Evolutionary conservation across 2,329 filamentous ascomycete genomes (phyloP).

Genomic region (Calonectria pseudoturangicola): DNA sequence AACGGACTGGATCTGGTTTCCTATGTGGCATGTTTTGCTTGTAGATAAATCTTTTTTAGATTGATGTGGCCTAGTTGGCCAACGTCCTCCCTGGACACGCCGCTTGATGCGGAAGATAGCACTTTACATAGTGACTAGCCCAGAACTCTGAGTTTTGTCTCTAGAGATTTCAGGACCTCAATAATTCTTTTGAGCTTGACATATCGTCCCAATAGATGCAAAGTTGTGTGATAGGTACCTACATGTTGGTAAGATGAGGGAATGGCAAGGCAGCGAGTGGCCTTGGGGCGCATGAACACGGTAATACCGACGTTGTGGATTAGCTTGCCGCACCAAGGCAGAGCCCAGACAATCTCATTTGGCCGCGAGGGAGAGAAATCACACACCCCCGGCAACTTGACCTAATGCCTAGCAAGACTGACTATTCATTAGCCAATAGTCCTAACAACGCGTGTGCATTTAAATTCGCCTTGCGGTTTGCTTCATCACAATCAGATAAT

Average conservation of each 20-base stretch:
- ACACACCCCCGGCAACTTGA: neutral
- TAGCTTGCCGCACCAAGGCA: conserved; percentile 10
- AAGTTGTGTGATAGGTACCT: neutral
- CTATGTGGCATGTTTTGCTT: conserved; percentile 34
- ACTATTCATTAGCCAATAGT: conserved; percentile 42
- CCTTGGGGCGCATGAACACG: neutral
- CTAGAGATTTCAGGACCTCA: conserved; percentile 22
- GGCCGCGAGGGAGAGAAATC: neutral
- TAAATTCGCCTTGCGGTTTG: conserved; percentile 11
- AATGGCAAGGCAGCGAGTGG: neutral
- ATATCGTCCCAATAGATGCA: neutral
- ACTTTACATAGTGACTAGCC: conserved; percentile 32
- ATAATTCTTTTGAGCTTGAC: conserved; percentile 23
- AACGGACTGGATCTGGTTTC: conserved; percentile 47
- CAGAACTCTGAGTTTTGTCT: conserved; percentile 25
- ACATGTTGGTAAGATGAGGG: neutral
- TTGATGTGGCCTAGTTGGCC: conserved; percentile 35
- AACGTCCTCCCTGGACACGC: conserved; percentile 30
- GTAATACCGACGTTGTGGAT: conserved; percentile 17
- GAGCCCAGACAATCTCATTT: conserved; percentile 10
- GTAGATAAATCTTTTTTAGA: conserved; percentile 40
- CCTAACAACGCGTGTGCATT: neutral
- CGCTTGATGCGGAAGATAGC: conserved; percentile 41
- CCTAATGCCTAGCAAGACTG: conserved; percentile 23
- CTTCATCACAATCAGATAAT: conserved; percentile 50